Conservation (phyloP, 164 flowering plant genomes). For the Brasenia schreberi region DNA sequence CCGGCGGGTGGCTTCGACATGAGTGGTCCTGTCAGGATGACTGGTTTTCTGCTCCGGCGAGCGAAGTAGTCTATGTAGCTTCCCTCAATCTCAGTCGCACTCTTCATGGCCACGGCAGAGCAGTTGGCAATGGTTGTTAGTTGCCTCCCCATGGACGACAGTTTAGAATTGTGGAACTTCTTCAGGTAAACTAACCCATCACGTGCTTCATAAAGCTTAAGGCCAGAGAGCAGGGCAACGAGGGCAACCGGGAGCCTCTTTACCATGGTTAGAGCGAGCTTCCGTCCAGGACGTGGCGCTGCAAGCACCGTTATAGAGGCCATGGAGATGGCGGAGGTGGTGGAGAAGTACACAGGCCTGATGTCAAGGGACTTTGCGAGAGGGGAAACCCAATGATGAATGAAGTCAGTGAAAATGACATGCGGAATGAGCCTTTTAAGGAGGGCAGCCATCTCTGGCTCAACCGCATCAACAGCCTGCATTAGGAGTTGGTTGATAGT, state of each 20-base stretch:
- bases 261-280: conserved; percentile 6
- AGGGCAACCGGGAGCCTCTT: conserved; percentile 15
- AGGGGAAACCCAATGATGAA: conserved; percentile 1
- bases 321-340: conserved; percentile 5
- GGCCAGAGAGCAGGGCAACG: conserved; percentile 5
- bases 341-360: conserved; percentile 2
- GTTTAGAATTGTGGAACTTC: too few relatives aligned
- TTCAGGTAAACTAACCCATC: too few relatives aligned
- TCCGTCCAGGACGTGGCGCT: not conserved
- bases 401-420: not conserved
- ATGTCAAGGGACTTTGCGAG: not conserved
- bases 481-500: not conserved
- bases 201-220: conserved; percentile 10
- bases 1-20: conserved; percentile 4
- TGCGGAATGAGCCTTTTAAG: not conserved
- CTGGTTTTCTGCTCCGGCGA: fast-evolving
- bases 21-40: not conserved
- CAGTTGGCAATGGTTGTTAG: too few relatives aligned
- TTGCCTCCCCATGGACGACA: too few relatives aligned
- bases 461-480: not conserved
- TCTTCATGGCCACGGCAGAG: too few relatives aligned
- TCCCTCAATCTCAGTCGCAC: too few relatives aligned
- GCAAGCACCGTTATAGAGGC: conserved; percentile 8
- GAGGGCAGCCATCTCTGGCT: not conserved
- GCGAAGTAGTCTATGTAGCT: too few relatives aligned